A percentile compares a stretch with the other conserved stretches of the same genome.
These are phyloP conservation scores for Plantago ovata DNA, from an alignment of 257 asterid species.

Conservation along the genomic window DNA sequence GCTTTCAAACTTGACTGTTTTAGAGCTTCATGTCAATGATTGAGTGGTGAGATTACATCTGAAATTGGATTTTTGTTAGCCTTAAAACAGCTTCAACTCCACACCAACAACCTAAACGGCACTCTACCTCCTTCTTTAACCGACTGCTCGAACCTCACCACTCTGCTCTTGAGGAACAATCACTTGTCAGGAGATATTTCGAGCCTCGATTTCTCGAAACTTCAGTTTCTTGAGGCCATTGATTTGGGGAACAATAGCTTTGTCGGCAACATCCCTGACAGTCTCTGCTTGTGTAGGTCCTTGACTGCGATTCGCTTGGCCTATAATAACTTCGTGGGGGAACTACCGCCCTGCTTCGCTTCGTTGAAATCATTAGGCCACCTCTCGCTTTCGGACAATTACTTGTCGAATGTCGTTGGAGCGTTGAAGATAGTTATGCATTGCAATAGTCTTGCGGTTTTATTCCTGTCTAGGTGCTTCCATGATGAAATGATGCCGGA, in stretches of 20 bases:
- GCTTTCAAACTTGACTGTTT: constrained; percentile 23
- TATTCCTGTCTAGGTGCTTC: constrained; percentile 45
- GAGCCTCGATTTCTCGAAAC: constrained; percentile 41
- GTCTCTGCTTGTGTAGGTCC: constrained; percentile 39
- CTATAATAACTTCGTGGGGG: constrained; percentile 31
- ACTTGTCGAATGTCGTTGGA: constrained; percentile 28
- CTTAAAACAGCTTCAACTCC: constrained; percentile 42
- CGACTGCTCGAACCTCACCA: constrained; percentile 38
- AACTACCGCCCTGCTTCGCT: constrained; percentile 44
- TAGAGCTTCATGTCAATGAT: constrained; percentile 43
- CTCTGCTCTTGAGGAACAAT: constrained; percentile 50
- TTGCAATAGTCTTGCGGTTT: constrained; percentile 35
- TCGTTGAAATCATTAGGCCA: constrained; percentile 26
- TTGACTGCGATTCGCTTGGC: constrained; percentile 40
- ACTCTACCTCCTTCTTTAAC: constrained; percentile 39
- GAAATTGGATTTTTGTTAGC: constrained; percentile 32
- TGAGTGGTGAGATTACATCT: constrained; percentile 31
- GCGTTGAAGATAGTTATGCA: constrained; percentile 34
- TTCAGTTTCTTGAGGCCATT: constrained; percentile 26
- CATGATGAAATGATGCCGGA: constrained; percentile 30
- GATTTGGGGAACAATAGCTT: constrained; percentile 48
- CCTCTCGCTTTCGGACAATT: constrained; percentile 36
- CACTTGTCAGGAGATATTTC: constrained; percentile 35
- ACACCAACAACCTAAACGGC: constrained; percentile 40
- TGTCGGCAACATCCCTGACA: constrained; percentile 30